A percentile compares a stretch with the other conserved stretches of the same genome.
Conservation (phyloP, 2,329 filamentous ascomycete species). For the Colletotrichum horii region DNA sequence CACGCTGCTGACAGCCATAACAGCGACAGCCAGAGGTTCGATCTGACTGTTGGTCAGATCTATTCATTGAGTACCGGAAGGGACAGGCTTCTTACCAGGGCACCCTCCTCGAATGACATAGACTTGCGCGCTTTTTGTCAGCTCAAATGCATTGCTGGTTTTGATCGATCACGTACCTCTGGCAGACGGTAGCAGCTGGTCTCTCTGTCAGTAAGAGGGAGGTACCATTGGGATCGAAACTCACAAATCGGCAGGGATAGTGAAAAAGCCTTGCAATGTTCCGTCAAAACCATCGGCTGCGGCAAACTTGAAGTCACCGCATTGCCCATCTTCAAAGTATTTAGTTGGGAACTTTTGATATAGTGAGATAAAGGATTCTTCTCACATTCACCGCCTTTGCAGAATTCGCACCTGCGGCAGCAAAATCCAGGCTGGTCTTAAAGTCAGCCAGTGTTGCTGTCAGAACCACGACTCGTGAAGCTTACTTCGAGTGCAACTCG, state of each 20-base stretch:
- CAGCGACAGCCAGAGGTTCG: neutral
- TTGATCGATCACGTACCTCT: neutral
- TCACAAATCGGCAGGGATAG: neutral
- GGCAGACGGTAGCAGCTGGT: neutral
- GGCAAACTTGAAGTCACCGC: neutral
- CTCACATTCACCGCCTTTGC: neutral
- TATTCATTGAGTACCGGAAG: neutral
- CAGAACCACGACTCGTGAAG: neutral
- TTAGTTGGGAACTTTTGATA: neutral
- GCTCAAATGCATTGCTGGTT: neutral
- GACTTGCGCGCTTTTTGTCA: neutral
- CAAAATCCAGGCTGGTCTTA: neutral
- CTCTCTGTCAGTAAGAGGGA: rapidly evolving
- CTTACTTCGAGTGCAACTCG: neutral
- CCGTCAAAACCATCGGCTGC: neutral
- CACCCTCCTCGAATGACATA: neutral
- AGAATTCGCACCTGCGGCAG: neutral
- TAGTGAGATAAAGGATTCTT: neutral
- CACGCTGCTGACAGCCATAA: neutral
- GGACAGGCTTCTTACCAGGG: neutral
- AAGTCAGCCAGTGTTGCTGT: neutral
- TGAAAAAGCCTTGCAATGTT: neutral
- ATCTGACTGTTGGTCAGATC: neutral
- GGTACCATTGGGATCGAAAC: neutral
- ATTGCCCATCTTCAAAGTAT: neutral